These are phyloP conservation scores for Ceraceosorus guamensis DNA, from an alignment of 1,284 basidiomycete genomes.

Conservation along the genomic window DNA sequence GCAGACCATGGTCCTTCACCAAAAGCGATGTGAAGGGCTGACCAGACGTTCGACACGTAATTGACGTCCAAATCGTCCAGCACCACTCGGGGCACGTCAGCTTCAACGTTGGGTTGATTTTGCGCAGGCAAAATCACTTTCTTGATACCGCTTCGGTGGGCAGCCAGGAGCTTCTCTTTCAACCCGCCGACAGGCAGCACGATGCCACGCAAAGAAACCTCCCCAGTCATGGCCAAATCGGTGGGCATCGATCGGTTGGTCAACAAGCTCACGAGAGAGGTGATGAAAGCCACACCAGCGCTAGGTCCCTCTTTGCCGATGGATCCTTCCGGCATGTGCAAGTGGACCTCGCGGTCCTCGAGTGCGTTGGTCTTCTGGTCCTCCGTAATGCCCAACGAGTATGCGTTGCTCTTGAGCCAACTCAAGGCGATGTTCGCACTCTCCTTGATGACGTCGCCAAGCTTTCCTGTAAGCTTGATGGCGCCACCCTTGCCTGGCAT, in stretches of 20 bases:
- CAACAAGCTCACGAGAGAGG: conserved; percentile 84
- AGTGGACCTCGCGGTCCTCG: conserved; percentile 56
- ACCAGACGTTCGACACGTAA: conserved; percentile 46
- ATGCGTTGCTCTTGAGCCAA: conserved; percentile 87
- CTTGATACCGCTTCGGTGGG: conserved; percentile 41
- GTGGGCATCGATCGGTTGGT: conserved; percentile 32
- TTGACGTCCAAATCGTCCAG: conserved; percentile 43
- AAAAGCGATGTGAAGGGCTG: conserved; percentile 43
- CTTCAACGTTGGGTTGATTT: conserved; percentile 46
- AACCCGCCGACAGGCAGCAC: conserved; percentile 45
- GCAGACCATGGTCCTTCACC: conserved; percentile 42
- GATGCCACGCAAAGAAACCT: conserved; percentile 46
- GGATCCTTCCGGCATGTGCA: conserved; percentile 58
- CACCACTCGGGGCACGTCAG: conserved; percentile 44
- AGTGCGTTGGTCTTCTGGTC: conserved; percentile 67
- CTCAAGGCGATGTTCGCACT: conserved; percentile 86
- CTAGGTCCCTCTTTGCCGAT: conserved; percentile 97
- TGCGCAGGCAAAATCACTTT: conserved; percentile 44
- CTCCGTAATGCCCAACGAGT: conserved; percentile 68
- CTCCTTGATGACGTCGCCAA: conserved; percentile 95
- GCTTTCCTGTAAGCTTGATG: conserved; percentile 87
- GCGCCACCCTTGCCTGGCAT: conserved; percentile 55
- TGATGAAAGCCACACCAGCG: conserved; percentile 85
- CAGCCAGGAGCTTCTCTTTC: conserved; percentile 47
- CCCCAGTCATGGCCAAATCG: conserved; percentile 47